phyloP scores from a whole-genome alignment of 208 protist species.

The Leishmania mexicana region DNA sequence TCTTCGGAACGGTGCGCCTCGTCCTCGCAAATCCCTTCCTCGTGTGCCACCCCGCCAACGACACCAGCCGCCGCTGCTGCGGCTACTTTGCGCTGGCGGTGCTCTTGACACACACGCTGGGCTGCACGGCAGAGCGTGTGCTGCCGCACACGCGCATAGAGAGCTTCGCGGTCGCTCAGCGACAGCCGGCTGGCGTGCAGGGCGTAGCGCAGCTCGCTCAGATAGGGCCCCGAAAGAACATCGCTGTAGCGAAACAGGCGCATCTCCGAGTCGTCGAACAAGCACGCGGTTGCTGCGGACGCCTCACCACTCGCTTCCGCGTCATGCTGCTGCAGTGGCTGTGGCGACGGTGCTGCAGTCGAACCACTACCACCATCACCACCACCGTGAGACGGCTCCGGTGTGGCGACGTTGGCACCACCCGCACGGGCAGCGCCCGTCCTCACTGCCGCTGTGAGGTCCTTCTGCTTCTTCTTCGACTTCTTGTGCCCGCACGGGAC shows the following conservation, averaged over 20 bases:
- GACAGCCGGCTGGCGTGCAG: conserved; percentile 54
- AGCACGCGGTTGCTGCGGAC: neutral
- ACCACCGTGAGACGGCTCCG: neutral
- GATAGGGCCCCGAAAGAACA: conserved; percentile 36
- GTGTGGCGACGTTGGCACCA: neutral
- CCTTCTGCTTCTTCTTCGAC: neutral
- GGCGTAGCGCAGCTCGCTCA: conserved; percentile 32
- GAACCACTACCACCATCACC: neutral
- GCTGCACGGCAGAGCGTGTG: conserved; percentile 46
- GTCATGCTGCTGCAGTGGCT: conserved; percentile 11
- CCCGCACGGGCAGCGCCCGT: neutral
- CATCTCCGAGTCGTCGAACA: conserved; percentile 50
- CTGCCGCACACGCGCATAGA: conserved; percentile 52
- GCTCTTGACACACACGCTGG: conserved; percentile 25
- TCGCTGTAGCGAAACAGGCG: conserved; percentile 65
- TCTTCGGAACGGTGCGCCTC: neutral
- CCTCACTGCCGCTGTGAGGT: neutral
- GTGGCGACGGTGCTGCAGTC: neutral
- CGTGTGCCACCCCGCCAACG: neutral
- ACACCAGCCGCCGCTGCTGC: neutral
- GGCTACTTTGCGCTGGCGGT: neutral
- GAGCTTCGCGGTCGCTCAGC: conserved; percentile 57
- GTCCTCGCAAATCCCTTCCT: neutral
- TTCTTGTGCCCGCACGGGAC: conserved; percentile 7
- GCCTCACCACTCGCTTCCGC: neutral